phyloP scores from a whole-genome alignment of 305 asterid genomes.

The Solanum aculeatissimum region DNA sequence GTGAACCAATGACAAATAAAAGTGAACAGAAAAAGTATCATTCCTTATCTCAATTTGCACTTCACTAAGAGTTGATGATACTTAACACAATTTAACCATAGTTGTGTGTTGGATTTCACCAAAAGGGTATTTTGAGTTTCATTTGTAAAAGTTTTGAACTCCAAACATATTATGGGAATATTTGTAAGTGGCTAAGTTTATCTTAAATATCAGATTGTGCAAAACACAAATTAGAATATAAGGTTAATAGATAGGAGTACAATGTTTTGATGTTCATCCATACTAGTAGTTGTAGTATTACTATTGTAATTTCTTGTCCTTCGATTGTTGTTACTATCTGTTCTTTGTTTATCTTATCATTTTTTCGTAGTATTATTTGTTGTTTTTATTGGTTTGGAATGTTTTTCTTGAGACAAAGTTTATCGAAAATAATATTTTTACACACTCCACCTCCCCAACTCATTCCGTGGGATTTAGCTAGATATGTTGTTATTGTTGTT shows the following conservation, averaged over 20 bases:
- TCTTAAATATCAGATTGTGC: not conserved
- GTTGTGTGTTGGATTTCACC: not conserved
- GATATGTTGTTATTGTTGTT: not conserved
- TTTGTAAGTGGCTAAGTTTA: too few species aligned
- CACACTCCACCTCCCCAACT: too few species aligned
- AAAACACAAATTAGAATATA: too few species aligned
- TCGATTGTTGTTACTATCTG: not conserved
- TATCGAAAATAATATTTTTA: too few species aligned
- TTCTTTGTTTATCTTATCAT: not conserved
- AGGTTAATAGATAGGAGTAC: too few species aligned
- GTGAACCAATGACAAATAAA: too few species aligned
- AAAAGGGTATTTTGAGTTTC: not conserved
- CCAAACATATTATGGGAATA: not conserved
- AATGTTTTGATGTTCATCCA: not conserved
- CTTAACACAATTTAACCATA: too few species aligned
- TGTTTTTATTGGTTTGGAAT: not conserved
- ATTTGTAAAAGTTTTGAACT: not conserved
- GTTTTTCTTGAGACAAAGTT: not conserved
- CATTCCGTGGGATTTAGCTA: too few species aligned
- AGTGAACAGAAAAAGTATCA: too few species aligned
- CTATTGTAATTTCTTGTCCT: not conserved
- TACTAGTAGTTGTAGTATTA: not conserved
- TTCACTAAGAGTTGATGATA: too few species aligned
- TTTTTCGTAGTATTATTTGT: not conserved
- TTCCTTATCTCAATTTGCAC: too few species aligned